Conservation (phyloP, 129 eudicot genomes). For the Rutidosis leptorrhynchoides region DNA sequence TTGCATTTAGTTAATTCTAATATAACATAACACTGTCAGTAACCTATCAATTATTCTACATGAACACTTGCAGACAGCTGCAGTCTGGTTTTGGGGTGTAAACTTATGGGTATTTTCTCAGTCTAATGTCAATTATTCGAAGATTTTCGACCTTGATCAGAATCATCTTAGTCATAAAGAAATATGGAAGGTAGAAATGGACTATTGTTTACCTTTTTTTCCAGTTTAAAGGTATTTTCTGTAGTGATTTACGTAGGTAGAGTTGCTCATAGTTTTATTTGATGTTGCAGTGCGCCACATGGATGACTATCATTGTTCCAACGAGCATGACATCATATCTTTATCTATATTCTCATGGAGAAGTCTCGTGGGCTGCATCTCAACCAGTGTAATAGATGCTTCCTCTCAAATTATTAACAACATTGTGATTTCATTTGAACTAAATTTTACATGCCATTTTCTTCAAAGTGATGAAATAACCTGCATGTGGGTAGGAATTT, state of each 20-base stretch:
- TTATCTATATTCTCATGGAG: slow-evolving; percentile 96
- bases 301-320: slow-evolving; percentile 98
- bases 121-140: slow-evolving; percentile 74
- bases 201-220: not conserved
- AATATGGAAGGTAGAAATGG: slow-evolving; percentile 82
- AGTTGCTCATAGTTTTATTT: slow-evolving; percentile 20
- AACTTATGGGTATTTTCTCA: slow-evolving; percentile 95
- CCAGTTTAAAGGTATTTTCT: not conserved
- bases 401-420: slow-evolving; percentile 45
- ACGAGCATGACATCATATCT: slow-evolving; percentile 99
- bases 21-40: not conserved
- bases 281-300: slow-evolving; percentile 79
- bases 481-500: not conserved
- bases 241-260: not conserved
- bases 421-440: slow-evolving; percentile 11
- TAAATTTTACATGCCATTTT: slow-evolving; percentile 6
- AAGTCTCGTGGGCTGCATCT: slow-evolving; percentile 92
- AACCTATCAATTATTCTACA: slow-evolving; percentile 6
- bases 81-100: slow-evolving; percentile 95
- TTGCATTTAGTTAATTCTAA: slow-evolving; percentile 2
- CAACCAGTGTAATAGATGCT: slow-evolving; percentile 99
- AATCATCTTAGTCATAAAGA: slow-evolving; percentile 86
- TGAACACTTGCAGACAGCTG: slow-evolving; percentile 61
- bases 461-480: slow-evolving; percentile 5
- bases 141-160: slow-evolving; percentile 94